These are phyloP conservation scores for Chaetomiaceae sp. DNA, from an alignment of 2,329 filamentous ascomycete genomes.

Conservation along the genomic window DNA sequence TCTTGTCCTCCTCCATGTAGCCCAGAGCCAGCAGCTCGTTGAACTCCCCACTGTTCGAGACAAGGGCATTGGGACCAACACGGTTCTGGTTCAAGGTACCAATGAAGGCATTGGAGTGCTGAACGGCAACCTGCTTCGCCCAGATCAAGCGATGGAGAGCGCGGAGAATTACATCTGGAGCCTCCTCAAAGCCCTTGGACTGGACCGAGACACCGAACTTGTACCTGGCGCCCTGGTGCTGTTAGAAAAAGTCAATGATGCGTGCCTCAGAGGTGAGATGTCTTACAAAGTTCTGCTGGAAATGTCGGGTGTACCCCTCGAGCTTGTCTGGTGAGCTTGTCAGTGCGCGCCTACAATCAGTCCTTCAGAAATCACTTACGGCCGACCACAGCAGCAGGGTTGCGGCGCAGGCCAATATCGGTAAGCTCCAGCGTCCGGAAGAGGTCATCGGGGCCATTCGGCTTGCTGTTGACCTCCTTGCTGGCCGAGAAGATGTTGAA, in stretches of 20 bases:
- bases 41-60: conserved; percentile 39
- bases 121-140: conserved; percentile 44
- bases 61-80: background rate
- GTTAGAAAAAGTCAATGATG: conserved; percentile 22
- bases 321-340: conserved; percentile 28
- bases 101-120: conserved; percentile 27
- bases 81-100: conserved; percentile 3
- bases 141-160: conserved; percentile 52
- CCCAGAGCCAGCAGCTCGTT: conserved; percentile 61
- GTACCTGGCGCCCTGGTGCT: conserved; percentile 55
- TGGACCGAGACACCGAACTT: conserved; percentile 58
- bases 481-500: conserved; percentile 56
- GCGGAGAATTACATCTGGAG: conserved; percentile 45
- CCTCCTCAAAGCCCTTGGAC: conserved; percentile 45
- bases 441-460: conserved; percentile 56
- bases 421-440: conserved; percentile 46
- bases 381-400: conserved; percentile 33
- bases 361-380: conserved; percentile 28
- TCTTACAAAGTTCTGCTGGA: conserved; percentile 40
- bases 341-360: background rate
- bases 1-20: conserved; percentile 57
- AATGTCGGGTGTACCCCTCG: conserved; percentile 49
- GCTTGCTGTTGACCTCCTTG: conserved; percentile 44
- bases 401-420: conserved; percentile 44
- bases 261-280: background rate